A percentile compares a stretch with the other conserved stretches of the same genome.
Evolutionary conservation across 495 filamentous ascomycete genomes (phyloP).

Genomic region (Cercophora samala): DNA sequence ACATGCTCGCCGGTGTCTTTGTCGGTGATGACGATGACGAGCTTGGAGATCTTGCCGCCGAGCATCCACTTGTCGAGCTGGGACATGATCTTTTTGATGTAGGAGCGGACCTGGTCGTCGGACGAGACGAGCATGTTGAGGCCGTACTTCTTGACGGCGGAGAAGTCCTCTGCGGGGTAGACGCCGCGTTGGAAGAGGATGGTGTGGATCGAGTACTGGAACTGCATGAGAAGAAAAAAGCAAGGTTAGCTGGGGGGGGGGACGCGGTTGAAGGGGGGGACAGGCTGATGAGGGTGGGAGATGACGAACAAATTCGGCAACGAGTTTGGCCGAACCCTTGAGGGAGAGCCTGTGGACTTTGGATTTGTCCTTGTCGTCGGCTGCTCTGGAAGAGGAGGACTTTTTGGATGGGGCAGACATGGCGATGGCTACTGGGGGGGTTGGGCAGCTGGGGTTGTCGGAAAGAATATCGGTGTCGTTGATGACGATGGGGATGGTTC

Average conservation of each 20-base stretch:
- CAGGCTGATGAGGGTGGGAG: background rate
- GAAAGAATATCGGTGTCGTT: background rate
- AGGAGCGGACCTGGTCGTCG: conserved; percentile 97
- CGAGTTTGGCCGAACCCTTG: conserved; percentile 88
- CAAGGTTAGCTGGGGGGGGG: background rate
- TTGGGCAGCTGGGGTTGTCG: background rate
- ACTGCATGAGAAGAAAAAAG: background rate
- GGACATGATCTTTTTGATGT: conserved; percentile 98
- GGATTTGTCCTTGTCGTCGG: conserved; percentile 71
- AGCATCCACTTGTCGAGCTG: conserved; percentile 96
- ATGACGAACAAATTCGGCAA: conserved; percentile 83
- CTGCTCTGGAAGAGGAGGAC: conserved; percentile 8
- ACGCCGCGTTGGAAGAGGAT: conserved; percentile 87
- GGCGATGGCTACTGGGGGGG: background rate
- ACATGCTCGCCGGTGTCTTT: conserved; percentile 96
- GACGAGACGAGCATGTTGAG: conserved; percentile 96
- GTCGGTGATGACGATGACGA: conserved; percentile 91
- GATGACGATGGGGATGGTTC: background rate
- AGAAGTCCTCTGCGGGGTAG: conserved; percentile 97
- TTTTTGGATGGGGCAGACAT: conserved; percentile 1
- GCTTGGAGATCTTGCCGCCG: conserved; percentile 90
- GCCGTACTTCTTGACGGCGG: conserved; percentile 97
- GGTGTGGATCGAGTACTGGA: conserved; percentile 9
- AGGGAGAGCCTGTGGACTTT: conserved; percentile 92
- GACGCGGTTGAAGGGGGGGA: background rate